Conservation (phyloP, 176 grass and related monocot genomes). For the Zea luxurians region DNA sequence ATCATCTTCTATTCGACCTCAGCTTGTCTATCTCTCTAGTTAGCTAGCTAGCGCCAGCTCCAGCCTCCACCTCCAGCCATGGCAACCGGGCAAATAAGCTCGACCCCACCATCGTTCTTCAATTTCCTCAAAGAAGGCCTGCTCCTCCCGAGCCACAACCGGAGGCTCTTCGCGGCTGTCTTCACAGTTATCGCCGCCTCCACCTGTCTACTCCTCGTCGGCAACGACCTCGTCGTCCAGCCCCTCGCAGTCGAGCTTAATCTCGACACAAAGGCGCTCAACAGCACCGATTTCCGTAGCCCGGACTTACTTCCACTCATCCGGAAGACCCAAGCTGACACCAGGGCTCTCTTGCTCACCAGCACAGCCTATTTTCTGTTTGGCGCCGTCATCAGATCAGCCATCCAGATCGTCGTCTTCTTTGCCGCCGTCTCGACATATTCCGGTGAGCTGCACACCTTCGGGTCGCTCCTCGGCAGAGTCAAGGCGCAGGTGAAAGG, state of each 20-base stretch:
- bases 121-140: conserved; percentile 33
- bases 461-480: background rate
- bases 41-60: background rate
- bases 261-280: background rate
- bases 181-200: background rate
- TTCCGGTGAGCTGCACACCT: background rate
- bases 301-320: background rate
- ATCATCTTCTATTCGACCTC: background rate
- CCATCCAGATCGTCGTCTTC: background rate
- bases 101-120: conserved; percentile 9
- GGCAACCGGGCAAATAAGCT: background rate
- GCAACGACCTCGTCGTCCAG: conserved; percentile 1
- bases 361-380: background rate
- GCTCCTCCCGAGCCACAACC: conserved; percentile 34
- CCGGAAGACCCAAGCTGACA: background rate
- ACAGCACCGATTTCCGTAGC: conserved; percentile 8
- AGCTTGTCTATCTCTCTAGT: background rate
- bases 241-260: background rate
- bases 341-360: background rate
- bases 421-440: conserved; percentile 24
- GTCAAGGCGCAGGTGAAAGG: conserved; percentile 26
- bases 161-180: background rate
- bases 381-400: background rate
- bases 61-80: conserved; percentile 10
- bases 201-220: background rate